These are phyloP conservation scores for Crithidia expoeki DNA, from an alignment of 208 protist species.

Conservation along the genomic window DNA sequence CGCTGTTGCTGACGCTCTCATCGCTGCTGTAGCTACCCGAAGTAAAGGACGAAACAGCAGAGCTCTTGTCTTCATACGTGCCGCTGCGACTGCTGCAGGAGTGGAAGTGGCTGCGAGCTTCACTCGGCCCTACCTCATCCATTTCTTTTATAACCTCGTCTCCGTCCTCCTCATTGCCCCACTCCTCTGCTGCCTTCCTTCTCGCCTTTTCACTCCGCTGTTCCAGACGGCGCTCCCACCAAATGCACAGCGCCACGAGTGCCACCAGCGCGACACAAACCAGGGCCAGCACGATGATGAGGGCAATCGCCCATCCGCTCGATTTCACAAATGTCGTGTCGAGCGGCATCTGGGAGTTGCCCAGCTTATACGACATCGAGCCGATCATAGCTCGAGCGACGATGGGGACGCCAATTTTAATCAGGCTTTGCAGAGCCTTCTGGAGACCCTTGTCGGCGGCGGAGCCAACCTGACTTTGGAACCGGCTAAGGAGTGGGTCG, in stretches of 20 bases:
- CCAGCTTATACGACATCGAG: slow-evolving; percentile 17
- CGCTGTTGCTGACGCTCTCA: background rate
- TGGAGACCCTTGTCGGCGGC: background rate
- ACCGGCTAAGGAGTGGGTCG: background rate
- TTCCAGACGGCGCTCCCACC: slow-evolving; percentile 12
- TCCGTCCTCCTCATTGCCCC: background rate
- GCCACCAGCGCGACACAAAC: slow-evolving; percentile 21
- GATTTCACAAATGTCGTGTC: slow-evolving; percentile 21
- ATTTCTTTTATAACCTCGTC: too few species aligned
- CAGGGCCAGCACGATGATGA: slow-evolving; percentile 31
- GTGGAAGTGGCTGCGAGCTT: background rate
- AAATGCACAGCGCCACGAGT: slow-evolving; percentile 24
- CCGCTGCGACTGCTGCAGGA: background rate
- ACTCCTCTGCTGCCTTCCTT: background rate
- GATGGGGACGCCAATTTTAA: slow-evolving; percentile 19
- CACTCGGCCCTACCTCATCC: background rate
- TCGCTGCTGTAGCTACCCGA: slow-evolving; percentile 5
- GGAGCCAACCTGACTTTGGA: background rate
- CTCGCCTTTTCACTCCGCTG: background rate
- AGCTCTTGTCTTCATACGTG: background rate
- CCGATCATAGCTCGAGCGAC: slow-evolving; percentile 13
- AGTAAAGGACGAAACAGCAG: background rate
- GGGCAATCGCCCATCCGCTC: slow-evolving; percentile 25
- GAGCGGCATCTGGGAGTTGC: slow-evolving; percentile 15
- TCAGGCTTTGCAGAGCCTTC: slow-evolving; percentile 3